These are phyloP conservation scores for Kockiozyma suomiensis DNA, from an alignment of 805 yeast genomes.

Conservation along the genomic window DNA sequence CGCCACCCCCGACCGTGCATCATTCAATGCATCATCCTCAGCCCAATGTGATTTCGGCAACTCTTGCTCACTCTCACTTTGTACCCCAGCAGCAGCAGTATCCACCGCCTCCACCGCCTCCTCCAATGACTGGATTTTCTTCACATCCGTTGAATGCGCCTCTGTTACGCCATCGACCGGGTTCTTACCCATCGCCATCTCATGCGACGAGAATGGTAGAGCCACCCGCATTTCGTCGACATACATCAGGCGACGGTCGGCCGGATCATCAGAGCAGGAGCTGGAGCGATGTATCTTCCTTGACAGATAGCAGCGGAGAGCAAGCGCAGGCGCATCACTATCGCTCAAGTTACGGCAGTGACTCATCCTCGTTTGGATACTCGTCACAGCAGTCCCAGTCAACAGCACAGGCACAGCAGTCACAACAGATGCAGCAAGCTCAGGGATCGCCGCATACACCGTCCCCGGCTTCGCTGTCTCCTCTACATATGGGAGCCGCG, in stretches of 20 bases:
- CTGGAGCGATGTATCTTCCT: slow-evolving; percentile 23
- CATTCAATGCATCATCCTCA: not conserved
- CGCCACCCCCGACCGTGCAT: not conserved
- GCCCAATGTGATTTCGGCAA: slow-evolving; percentile 5
- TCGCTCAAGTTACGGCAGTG: slow-evolving; percentile 6
- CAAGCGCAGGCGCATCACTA: not conserved
- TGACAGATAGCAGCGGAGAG: slow-evolving; percentile 16
- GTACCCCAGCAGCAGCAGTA: slow-evolving; percentile 8
- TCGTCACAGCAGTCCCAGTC: not conserved
- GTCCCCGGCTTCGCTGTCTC: slow-evolving; percentile 22
- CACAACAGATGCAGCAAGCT: slow-evolving; percentile 12
- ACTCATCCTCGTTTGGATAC: not conserved
- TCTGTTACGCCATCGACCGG: slow-evolving; percentile 22
- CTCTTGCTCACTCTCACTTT: not conserved
- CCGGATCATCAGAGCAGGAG: slow-evolving; percentile 1
- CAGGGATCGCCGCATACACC: slow-evolving; percentile 13
- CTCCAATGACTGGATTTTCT: not conserved
- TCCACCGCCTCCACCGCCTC: slow-evolving; percentile 11
- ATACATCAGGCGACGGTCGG: slow-evolving; percentile 25
- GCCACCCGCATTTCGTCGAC: slow-evolving; percentile 17
- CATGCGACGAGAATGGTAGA: slow-evolving; percentile 5
- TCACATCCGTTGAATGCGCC: slow-evolving; percentile 17
- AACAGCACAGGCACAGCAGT: slow-evolving; percentile 1
- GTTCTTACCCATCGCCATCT: slow-evolving; percentile 27
- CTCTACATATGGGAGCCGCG: slow-evolving; percentile 12